phyloP scores from a whole-genome alignment of 108 stramenopile genomes.

The Asterionellopsis glacialis region DNA sequence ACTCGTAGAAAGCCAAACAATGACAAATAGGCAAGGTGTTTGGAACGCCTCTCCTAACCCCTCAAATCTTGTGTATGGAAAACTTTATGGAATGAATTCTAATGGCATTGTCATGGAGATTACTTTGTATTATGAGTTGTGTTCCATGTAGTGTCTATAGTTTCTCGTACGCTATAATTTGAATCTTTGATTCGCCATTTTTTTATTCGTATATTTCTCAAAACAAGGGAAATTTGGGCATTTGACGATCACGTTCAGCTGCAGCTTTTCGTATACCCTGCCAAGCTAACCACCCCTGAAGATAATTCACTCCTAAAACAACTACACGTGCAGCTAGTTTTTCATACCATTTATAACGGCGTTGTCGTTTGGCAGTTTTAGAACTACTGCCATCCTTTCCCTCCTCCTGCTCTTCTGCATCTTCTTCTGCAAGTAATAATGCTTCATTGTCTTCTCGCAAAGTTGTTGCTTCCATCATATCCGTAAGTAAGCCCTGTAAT shows the following conservation, averaged over 20 bases:
- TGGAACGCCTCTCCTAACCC: too few species aligned
- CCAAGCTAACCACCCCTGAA: conserved; percentile 82
- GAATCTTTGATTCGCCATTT: too few species aligned
- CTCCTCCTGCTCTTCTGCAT: background rate
- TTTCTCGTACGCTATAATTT: too few species aligned
- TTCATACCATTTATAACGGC: conserved; percentile 45
- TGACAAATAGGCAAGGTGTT: too few species aligned
- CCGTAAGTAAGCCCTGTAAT: conserved; percentile 58
- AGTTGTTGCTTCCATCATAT: conserved; percentile 65
- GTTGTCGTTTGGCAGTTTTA: conserved; percentile 28
- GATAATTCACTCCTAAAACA: conserved; percentile 73
- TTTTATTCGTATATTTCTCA: too few species aligned
- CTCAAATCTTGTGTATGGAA: too few species aligned
- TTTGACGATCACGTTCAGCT: conserved; percentile 54
- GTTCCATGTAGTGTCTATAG: too few species aligned
- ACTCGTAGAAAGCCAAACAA: too few species aligned
- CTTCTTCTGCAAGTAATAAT: background rate
- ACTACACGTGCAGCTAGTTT: conserved; percentile 61
- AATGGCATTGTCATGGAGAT: too few species aligned
- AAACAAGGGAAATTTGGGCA: conserved; percentile 88
- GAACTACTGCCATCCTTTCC: background rate
- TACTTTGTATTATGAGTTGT: too few species aligned
- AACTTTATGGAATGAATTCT: too few species aligned
- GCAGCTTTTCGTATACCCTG: conserved; percentile 74
- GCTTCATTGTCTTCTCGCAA: conserved; percentile 20